Evolutionary conservation across 2,329 filamentous ascomycete species (phyloP).

Genomic region (Fusarium sambucinum): DNA sequence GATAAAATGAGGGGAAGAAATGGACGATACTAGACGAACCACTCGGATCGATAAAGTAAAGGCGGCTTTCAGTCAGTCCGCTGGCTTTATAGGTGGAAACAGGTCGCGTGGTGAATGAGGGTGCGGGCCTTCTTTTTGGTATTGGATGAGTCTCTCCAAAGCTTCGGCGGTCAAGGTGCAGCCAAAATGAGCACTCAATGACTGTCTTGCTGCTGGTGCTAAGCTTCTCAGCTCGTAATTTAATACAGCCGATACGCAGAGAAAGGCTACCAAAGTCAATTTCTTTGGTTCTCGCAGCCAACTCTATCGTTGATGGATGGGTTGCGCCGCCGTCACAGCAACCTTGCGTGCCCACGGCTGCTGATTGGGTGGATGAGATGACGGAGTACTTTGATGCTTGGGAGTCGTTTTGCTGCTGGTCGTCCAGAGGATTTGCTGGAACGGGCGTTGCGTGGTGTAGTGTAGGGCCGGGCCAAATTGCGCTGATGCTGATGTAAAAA

Average conservation of each 20-base stretch:
- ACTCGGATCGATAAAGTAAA: not conserved
- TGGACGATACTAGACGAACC: not conserved
- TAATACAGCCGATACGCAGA: not conserved
- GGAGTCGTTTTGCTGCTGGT: not conserved
- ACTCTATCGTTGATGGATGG: slow-evolving; percentile 14
- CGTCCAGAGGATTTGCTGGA: not conserved
- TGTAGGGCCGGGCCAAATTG: not conserved
- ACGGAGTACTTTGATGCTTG: not conserved
- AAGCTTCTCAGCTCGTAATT: not conserved
- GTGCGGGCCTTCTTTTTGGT: slow-evolving; percentile 3
- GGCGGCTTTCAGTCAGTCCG: not conserved
- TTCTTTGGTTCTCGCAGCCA: slow-evolving; percentile 1
- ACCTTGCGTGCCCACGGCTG: slow-evolving; percentile 2
- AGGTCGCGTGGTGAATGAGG: slow-evolving; percentile 5
- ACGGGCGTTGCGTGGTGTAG: not conserved
- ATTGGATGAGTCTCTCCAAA: slow-evolving; percentile 7
- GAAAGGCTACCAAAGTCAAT: slow-evolving; percentile 3
- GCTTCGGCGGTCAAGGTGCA: slow-evolving; percentile 11
- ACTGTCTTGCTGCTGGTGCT: slow-evolving; percentile 9
- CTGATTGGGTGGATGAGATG: slow-evolving; percentile 1
- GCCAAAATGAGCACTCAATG: slow-evolving; percentile 12
- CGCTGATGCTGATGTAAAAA: not conserved
- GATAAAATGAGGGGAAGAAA: not conserved
- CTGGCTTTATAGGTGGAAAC: slow-evolving; percentile 5
- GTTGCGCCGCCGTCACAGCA: slow-evolving; percentile 3